Percentiles rank a stretch among this genome's conserved stretches.
phyloP scores from a whole-genome alignment of 2,329 filamentous ascomycete species.

The Fusarium graminum region DNA sequence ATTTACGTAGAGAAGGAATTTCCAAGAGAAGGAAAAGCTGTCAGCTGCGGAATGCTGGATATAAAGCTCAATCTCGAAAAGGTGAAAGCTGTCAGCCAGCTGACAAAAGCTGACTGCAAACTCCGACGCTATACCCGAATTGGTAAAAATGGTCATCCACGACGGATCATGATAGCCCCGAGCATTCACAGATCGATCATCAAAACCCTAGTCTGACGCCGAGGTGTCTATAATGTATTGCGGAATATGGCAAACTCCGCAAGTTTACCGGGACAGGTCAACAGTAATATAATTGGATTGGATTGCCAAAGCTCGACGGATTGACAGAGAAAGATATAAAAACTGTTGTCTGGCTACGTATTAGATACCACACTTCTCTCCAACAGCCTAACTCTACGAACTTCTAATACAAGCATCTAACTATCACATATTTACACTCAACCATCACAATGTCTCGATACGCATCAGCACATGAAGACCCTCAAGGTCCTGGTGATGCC shows the following conservation, averaged over 20 bases:
- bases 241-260: no score
- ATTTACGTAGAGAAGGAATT: no score
- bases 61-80: neutral
- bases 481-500: constrained; percentile 54
- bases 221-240: no score
- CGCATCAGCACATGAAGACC: constrained; percentile 25
- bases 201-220: no score
- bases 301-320: neutral
- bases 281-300: neutral
- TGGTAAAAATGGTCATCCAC: constrained; percentile 33
- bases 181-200: neutral
- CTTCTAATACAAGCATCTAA: neutral
- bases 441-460: constrained; percentile 23
- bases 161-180: constrained; percentile 6
- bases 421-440: neutral
- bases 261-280: no score
- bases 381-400: neutral
- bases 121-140: constrained; percentile 24
- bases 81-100: constrained; percentile 32
- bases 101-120: constrained; percentile 18
- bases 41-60: neutral
- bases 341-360: neutral
- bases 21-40: neutral
- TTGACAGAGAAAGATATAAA: constrained; percentile 1
- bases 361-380: neutral